These are phyloP conservation scores for Cryphonectria radicalis DNA, from an alignment of 2,329 filamentous ascomycete genomes.

Conservation along the genomic window DNA sequence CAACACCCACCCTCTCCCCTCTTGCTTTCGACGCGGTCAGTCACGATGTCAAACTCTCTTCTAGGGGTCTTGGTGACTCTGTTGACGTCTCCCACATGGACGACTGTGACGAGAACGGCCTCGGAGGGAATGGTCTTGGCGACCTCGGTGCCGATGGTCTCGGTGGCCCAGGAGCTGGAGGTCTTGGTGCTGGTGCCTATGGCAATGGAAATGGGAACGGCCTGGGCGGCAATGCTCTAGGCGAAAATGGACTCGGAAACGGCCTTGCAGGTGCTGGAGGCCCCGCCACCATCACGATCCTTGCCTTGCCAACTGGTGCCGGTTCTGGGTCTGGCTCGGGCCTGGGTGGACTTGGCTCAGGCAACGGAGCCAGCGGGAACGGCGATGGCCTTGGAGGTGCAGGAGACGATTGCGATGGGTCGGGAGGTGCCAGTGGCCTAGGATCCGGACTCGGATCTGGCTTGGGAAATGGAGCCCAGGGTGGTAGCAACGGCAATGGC, in stretches of 20 bases:
- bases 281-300: slow-evolving; percentile 22
- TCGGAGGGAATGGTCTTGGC: slow-evolving; percentile 11
- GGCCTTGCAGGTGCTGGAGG: slow-evolving; percentile 11
- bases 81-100: slow-evolving; percentile 17
- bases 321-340: slow-evolving; percentile 18
- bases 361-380: background rate
- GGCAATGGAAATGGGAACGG: slow-evolving; percentile 23
- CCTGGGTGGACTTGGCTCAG: slow-evolving; percentile 1
- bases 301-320: slow-evolving; percentile 17
- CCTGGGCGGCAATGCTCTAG: slow-evolving; percentile 18
- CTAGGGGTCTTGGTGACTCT: slow-evolving; percentile 11
- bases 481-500: background rate
- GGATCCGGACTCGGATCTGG: slow-evolving; percentile 6
- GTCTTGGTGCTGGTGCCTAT: background rate
- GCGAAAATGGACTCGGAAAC: slow-evolving; percentile 14
- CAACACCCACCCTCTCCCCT: background rate
- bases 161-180: background rate
- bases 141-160: background rate
- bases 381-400: slow-evolving; percentile 19
- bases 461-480: slow-evolving; percentile 4
- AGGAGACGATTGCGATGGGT: slow-evolving; percentile 11
- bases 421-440: slow-evolving; percentile 14
- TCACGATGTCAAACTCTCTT: slow-evolving; percentile 17
- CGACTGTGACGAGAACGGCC: slow-evolving; percentile 20
- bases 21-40: background rate